Evolutionary conservation across 1,284 basidiomycete genomes (phyloP).

Genomic region (Sparassis latifolia): DNA sequence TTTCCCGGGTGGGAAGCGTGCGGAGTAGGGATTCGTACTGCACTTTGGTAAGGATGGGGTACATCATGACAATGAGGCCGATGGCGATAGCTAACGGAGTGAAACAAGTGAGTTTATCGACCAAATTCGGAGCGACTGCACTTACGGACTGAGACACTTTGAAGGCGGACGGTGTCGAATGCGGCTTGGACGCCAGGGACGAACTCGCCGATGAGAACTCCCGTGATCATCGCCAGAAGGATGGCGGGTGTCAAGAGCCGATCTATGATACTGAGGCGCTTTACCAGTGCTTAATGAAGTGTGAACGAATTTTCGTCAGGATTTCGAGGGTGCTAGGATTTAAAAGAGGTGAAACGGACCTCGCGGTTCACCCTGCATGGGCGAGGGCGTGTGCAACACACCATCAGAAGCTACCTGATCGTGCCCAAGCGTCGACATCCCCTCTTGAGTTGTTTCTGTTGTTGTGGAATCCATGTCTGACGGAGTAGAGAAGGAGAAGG

Average conservation of each 20-base stretch:
- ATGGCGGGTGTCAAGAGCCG: conserved; percentile 69
- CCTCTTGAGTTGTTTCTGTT: neutral
- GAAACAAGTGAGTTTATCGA: no score
- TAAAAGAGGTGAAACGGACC: neutral
- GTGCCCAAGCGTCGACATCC: neutral
- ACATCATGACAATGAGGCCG: conserved; percentile 87
- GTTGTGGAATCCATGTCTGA: neutral
- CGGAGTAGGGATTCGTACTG: conserved; percentile 68
- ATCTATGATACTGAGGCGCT: conserved; percentile 49
- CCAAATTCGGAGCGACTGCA: conserved; percentile 12
- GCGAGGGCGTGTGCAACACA: neutral
- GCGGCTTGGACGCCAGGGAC: conserved; percentile 44
- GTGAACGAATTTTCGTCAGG: neutral
- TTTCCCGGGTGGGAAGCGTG: conserved; percentile 45
- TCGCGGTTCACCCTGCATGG: neutral
- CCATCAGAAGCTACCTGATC: neutral
- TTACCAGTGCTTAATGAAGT: conserved; percentile 35
- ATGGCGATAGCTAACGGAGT: conserved; percentile 57
- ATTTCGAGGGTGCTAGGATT: neutral
- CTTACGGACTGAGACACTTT: conserved; percentile 58
- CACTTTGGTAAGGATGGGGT: conserved; percentile 78
- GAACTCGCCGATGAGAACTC: conserved; percentile 71
- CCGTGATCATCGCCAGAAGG: conserved; percentile 73
- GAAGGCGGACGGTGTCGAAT: conserved; percentile 45
- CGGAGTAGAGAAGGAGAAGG: neutral